Base-by-base conservation (phyloP, 306 rosid genomes). In the Malus sieversii region DNA sequence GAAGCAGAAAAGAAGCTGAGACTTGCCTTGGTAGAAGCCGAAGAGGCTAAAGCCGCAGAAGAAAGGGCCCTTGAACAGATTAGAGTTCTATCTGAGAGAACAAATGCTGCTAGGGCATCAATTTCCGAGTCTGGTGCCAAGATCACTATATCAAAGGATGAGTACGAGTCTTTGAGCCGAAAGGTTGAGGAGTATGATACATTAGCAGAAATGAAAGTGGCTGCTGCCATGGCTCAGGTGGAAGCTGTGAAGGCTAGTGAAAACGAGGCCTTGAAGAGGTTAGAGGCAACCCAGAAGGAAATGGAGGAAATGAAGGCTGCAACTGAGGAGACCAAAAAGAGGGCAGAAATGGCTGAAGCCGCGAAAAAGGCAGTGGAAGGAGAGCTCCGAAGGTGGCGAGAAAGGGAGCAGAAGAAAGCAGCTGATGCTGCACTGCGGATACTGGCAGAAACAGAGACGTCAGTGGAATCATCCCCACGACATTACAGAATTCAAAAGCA, bases 221-320 rank as follows among this genome's bases (percentile, higher is more conserved):
- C 92, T 69, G 99, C 99, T 58, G 99, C 99, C 53, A 38, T 84
- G 86, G 99, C 99, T 70, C 98, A 92, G 84, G 99, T 85, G 71
- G 98, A 90, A 81, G 99, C 99, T n/a, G 99, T 96, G 89, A 96
- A 84, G 84, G 97, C 99, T 72, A 87, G 99, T 67, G 98, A 96
- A 87, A 89, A 89, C 59, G 99, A 96, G 84, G 84, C 87, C 25
- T 61, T 89, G 76, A 80, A 90, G 75, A 87, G 71, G 82, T 74
- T 96, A 66, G 98, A 92, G 77, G 82, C 89, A 71, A 81, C 81
- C 78, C 87, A 66, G 84, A 96, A 92, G 86, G 99, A 96, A 79
- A 90, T 90, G 2, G 91, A 90, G 64, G 91, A 89, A 68, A 88
- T 88, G 88, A 90, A 90, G 77, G 72, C 85, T 22, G 90, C 91